phyloP scores from a whole-genome alignment of 805 yeast genomes.

The Yarrowia phangngaensis region DNA sequence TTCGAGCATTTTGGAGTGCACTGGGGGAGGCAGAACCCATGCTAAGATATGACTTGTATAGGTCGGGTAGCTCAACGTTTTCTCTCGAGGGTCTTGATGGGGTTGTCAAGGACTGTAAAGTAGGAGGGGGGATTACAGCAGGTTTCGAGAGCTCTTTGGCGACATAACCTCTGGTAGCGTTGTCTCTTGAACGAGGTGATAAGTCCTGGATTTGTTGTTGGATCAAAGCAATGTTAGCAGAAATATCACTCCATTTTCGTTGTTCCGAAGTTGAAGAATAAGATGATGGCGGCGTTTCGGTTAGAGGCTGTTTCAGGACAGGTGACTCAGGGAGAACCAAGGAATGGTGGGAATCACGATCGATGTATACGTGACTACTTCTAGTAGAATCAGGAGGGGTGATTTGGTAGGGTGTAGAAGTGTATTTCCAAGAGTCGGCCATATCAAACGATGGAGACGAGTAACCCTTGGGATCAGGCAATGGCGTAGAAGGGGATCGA shows the following conservation, averaged over 20 bases:
- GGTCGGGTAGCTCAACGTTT: conserved; percentile 18
- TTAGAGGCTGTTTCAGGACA: conserved; percentile 5
- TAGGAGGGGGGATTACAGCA: neutral
- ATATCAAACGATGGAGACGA: neutral
- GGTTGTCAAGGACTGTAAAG: neutral
- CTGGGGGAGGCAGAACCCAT: conserved; percentile 6
- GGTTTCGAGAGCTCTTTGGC: conserved; percentile 12
- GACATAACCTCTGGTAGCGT: conserved; percentile 1
- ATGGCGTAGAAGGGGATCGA: neutral
- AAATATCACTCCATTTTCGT: conserved; percentile 13
- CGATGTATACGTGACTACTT: conserved; percentile 1
- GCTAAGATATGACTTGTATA: conserved; percentile 1
- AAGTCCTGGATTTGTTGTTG: conserved; percentile 24
- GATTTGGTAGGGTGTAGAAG: conserved; percentile 11
- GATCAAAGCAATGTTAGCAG: conserved; percentile 17
- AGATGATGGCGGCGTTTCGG: neutral
- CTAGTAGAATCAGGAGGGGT: conserved; percentile 20
- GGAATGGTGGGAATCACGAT: conserved; percentile 2
- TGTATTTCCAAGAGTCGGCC: conserved; percentile 16
- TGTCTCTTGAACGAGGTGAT: conserved; percentile 9
- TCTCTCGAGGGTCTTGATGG: conserved; percentile 16
- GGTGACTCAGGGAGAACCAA: conserved; percentile 24
- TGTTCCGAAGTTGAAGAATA: neutral
- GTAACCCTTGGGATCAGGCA: conserved; percentile 1
- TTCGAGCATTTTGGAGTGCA: neutral